A percentile compares a stretch with the other conserved stretches of the same genome.
Evolutionary conservation across 495 filamentous ascomycete species (phyloP).

Genomic region (Penicillium roqueforti): DNA sequence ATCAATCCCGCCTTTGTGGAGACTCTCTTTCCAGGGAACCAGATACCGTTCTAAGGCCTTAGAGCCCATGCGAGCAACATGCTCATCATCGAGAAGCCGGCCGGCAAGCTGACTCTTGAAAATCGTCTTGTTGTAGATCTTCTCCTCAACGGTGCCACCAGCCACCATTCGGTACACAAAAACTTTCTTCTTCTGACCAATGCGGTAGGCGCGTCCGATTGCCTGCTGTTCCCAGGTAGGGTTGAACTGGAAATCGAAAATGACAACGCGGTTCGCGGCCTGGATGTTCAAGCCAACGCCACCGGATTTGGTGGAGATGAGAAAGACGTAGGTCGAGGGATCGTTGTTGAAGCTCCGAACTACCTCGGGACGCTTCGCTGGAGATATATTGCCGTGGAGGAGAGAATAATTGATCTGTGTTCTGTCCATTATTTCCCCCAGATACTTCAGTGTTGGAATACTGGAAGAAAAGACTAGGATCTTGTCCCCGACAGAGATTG

Average conservation of each 20-base stretch:
- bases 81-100: constrained; percentile 80
- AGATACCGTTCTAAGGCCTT: constrained; percentile 46
- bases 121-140: constrained; percentile 62
- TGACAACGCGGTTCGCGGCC: constrained; percentile 82
- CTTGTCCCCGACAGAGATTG: constrained; percentile 59
- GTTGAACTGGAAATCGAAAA: constrained; percentile 81
- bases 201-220: constrained; percentile 78
- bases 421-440: constrained; percentile 52
- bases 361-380: constrained; percentile 51
- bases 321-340: constrained; percentile 51
- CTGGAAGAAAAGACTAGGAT: constrained; percentile 74
- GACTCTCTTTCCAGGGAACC: constrained; percentile 40
- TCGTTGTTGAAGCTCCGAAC: constrained; percentile 63
- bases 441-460: constrained; percentile 61
- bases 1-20: neutral
- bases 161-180: constrained; percentile 82
- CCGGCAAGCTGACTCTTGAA: constrained; percentile 78
- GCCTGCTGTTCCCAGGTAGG: constrained; percentile 84
- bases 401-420: constrained; percentile 45
- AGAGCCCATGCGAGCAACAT: constrained; percentile 53
- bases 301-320: constrained; percentile 81
- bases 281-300: constrained; percentile 78
- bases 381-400: constrained; percentile 61
- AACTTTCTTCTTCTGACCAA: constrained; percentile 79
- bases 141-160: constrained; percentile 75